Conservation (phyloP, 2,329 filamentous ascomycete genomes). For the Diaporthe sp. region DNA sequence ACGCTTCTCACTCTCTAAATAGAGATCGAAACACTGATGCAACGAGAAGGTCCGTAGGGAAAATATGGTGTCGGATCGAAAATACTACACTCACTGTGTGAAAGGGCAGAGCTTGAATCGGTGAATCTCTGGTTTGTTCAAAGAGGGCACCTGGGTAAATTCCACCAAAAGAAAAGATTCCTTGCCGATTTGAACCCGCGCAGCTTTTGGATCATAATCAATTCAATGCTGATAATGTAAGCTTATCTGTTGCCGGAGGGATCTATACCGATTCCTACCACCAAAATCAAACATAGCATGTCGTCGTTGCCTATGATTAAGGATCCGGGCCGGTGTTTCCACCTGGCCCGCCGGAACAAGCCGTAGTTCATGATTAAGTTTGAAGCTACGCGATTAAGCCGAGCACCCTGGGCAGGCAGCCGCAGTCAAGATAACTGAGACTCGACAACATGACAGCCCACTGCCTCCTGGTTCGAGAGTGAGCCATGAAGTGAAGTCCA, state of each 20-base stretch:
- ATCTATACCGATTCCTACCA: background rate
- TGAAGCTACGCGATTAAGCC: background rate
- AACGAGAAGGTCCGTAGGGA: background rate
- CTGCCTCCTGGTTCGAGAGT: background rate
- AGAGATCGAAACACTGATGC: background rate
- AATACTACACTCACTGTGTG: background rate
- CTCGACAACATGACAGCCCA: background rate
- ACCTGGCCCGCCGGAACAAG: background rate
- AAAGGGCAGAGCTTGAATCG: background rate
- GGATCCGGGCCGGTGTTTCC: conserved; percentile 19
- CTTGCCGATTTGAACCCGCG: background rate
- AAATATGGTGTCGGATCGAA: background rate
- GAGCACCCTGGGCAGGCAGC: background rate
- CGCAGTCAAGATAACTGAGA: background rate
- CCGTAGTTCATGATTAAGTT: conserved; percentile 13
- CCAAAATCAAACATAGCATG: background rate
- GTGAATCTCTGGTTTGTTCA: background rate
- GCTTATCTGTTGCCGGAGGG: background rate
- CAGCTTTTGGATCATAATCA: background rate
- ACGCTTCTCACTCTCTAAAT: background rate
- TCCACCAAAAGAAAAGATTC: background rate
- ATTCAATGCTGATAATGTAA: too few relatives aligned
- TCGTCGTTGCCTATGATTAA: background rate
- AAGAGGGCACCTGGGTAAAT: too few relatives aligned
- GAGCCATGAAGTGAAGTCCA: background rate